Evolutionary conservation across 192 early-diverging fungal genomes (phyloP).

Genomic region (Rhizoclosmatium sp.): DNA sequence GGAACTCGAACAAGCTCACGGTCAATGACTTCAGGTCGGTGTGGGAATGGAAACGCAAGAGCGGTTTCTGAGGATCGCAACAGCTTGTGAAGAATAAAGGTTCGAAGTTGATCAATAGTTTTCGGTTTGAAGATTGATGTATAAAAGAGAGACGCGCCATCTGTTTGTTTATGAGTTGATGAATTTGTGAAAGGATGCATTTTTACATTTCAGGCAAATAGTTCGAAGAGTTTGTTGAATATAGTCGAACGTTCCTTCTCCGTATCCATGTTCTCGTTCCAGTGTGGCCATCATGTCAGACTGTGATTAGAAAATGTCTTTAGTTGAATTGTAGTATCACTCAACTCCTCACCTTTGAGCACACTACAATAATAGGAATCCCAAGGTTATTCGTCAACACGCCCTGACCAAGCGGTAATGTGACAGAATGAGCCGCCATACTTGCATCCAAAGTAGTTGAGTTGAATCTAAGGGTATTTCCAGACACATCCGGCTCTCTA

Average conservation of each 20-base stretch:
- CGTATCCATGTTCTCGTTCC: conserved; percentile 83
- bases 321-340: neutral
- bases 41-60: conserved; percentile 62
- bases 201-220: conserved; percentile 87
- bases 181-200: neutral
- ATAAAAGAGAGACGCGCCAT: conserved; percentile 91
- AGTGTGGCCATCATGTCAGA: conserved; percentile 74
- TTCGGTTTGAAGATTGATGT: conserved; percentile 81
- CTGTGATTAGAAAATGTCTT: conserved; percentile 39
- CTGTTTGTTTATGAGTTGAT: conserved; percentile 45
- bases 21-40: conserved; percentile 83
- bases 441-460: neutral
- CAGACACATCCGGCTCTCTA: conserved; percentile 7
- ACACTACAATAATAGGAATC: conserved; percentile 88
- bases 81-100: conserved; percentile 82
- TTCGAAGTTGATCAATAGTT: conserved; percentile 78
- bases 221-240: conserved; percentile 92
- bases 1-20: conserved; percentile 89
- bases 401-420: conserved; percentile 75
- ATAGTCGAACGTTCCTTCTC: conserved; percentile 95
- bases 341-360: conserved; percentile 72
- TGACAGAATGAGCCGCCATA: conserved; percentile 16
- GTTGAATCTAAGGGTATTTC: conserved; percentile 7
- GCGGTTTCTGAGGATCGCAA: conserved; percentile 40
- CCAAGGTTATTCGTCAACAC: conserved; percentile 86